These are phyloP conservation scores for Neobulgaria alba DNA, from an alignment of 2,329 filamentous ascomycete genomes.

Conservation along the genomic window DNA sequence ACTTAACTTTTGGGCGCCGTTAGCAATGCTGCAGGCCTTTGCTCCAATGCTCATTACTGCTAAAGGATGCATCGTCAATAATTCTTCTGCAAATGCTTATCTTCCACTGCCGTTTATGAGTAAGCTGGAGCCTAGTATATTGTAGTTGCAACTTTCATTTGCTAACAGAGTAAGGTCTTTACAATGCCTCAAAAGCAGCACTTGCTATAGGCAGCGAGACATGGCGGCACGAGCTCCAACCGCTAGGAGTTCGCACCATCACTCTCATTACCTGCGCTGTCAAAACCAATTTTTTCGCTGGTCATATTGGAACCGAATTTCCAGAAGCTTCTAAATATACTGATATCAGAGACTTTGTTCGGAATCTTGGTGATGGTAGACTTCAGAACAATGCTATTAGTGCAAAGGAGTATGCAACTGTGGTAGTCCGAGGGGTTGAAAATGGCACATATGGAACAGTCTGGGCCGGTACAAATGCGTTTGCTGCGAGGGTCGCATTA, in stretches of 20 bases:
- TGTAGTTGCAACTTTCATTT: no score
- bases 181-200: conserved; percentile 13
- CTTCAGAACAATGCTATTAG: conserved; percentile 2
- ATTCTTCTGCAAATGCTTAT: conserved; percentile 8
- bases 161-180: conserved; percentile 4
- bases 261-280: conserved; percentile 11
- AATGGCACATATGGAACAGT: conserved; percentile 2
- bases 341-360: conserved; percentile 4
- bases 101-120: conserved; percentile 5
- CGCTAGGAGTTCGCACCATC: conserved; percentile 10
- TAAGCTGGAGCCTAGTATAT: no score
- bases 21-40: conserved; percentile 25
- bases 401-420: conserved; percentile 2
- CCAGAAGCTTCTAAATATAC: conserved; percentile 12
- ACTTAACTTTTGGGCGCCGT: conserved; percentile 25
- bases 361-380: conserved; percentile 1
- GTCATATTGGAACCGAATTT: conserved; percentile 1
- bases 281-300: conserved; percentile 7
- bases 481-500: not conserved
- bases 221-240: conserved; percentile 12
- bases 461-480: conserved; percentile 3
- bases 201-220: conserved; percentile 6
- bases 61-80: conserved; percentile 25
- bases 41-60: conserved; percentile 19
- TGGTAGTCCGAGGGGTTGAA: conserved; percentile 4